Base-by-base conservation (phyloP, 1,284 basidiomycete species). In the Ganoderma boninense region DNA sequence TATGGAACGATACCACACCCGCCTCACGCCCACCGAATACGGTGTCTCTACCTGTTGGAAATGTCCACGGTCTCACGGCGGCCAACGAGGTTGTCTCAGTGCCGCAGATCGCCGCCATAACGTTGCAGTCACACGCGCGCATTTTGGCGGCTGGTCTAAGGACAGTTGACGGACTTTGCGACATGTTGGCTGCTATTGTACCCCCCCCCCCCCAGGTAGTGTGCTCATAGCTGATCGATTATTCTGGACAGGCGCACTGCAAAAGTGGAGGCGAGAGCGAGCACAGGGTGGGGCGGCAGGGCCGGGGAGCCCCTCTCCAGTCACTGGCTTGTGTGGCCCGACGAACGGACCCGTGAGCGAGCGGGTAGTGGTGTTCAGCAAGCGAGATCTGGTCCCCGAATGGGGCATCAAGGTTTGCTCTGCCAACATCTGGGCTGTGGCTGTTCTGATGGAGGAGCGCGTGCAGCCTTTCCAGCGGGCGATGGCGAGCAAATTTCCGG, bases 291-390 rank as follows among this genome's bases (percentile, higher is more conserved):
- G 8, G 11, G 84, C 81, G 43, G 62, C 62, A 16, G 44, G 46
- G 23, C n/a, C n/a, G n/a, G n/a, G n/a, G n/a, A n/a, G n/a, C n/a
- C n/a, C n/a, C n/a, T n/a, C n/a, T n/a, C n/a, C n/a, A n/a, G n/a
- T n/a, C n/a, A n/a, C n/a, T n/a, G n/a, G n/a, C n/a, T n/a, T n/a
- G n/a, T n/a, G n/a, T n/a, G n/a, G n/a, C n/a, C n/a, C n/a, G n/a
- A 72, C 67, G 10, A 64, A 65, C 32, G 79, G 78, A 32, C 80
- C 81, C 66, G 84, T 90, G 62, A 93, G 93, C 76, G 92, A 97
- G 82, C 93, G 94, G 65, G 87, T 99, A 52, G 90, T 99, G 56
- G 94, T 99, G 6, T 90, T 99, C 77, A 97, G 96, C 76, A 99
- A 99, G 84, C 88, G 93, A 54, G 98, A 99, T 82, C 85, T 99